These are phyloP conservation scores for Pythium pyrilobum DNA, from an alignment of 352 stramenopile species.

Conservation along the genomic window DNA sequence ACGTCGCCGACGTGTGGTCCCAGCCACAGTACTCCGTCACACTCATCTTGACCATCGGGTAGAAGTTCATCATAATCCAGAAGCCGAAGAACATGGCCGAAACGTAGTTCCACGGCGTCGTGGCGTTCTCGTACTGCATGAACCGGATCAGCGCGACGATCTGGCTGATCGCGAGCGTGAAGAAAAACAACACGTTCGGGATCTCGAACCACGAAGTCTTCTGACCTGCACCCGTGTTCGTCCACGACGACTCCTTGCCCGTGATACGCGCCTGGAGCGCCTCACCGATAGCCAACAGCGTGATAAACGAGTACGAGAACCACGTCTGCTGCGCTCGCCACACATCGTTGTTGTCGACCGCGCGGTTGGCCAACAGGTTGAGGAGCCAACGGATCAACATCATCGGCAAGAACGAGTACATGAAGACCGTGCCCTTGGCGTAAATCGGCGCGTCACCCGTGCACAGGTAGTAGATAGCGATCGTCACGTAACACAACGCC, in stretches of 20 bases:
- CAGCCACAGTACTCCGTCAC: conserved; percentile 87
- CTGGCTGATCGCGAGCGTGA: conserved; percentile 73
- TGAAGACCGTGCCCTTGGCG: conserved; percentile 66
- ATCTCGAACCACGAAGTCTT: conserved; percentile 88
- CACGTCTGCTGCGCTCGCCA: conserved; percentile 87
- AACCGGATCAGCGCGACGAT: conserved; percentile 78
- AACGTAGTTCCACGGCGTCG: conserved; percentile 86
- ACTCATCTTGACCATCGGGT: conserved; percentile 91
- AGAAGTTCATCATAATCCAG: conserved; percentile 84
- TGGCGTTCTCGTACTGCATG: conserved; percentile 88
- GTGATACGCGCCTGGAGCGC: conserved; percentile 71
- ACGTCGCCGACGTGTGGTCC: conserved; percentile 81
- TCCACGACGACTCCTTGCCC: conserved; percentile 84
- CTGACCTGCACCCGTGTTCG: conserved; percentile 86
- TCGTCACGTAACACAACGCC: conserved; percentile 78
- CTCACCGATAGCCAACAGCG: conserved; percentile 81
- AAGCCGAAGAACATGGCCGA: conserved; percentile 87
- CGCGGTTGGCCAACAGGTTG: conserved; percentile 79
- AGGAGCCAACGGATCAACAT: conserved; percentile 79
- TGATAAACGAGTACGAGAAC: conserved; percentile 90
- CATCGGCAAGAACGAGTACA: conserved; percentile 86
- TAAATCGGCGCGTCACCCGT: conserved; percentile 85
- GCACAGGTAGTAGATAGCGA: conserved; percentile 84
- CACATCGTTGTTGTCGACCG: conserved; percentile 88
- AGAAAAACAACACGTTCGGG: conserved; percentile 86